Conservation (phyloP, 2,329 filamentous ascomycete species). For the Sporothrix curviconia region DNA sequence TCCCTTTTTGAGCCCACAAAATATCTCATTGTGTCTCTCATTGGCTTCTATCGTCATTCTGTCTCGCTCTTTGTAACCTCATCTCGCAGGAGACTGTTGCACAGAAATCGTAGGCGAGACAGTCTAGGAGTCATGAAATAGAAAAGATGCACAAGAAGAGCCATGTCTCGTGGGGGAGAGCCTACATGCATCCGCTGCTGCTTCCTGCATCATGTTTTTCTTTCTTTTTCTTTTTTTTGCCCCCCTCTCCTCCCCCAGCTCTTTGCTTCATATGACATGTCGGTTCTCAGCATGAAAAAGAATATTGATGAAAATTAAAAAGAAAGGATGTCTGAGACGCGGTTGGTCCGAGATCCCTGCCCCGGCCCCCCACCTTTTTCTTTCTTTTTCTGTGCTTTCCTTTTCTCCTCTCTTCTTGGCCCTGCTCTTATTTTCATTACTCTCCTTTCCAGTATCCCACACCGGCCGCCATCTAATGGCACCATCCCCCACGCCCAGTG, state of each 20-base stretch:
- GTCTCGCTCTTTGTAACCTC: neutral
- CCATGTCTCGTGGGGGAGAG: slow-evolving; percentile 10
- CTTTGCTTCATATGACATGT: too few relatives aligned
- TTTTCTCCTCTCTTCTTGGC: neutral
- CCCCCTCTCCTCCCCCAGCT: too few relatives aligned
- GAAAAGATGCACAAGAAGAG: neutral
- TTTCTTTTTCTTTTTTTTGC: neutral
- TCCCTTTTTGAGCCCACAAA: too few relatives aligned
- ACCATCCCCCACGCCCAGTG: too few relatives aligned
- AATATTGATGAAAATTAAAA: too few relatives aligned
- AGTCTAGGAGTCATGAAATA: too few relatives aligned
- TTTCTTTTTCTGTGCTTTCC: neutral
- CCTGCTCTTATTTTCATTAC: too few relatives aligned
- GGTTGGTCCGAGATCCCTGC: too few relatives aligned
- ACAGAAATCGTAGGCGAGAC: neutral
- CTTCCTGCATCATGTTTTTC: neutral
- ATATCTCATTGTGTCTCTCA: neutral
- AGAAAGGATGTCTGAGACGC: too few relatives aligned
- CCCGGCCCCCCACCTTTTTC: neutral
- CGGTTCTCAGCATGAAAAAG: neutral
- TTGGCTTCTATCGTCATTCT: neutral
- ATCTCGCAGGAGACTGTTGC: neutral
- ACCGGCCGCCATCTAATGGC: too few relatives aligned
- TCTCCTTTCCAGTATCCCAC: too few relatives aligned
- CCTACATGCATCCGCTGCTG: neutral